A percentile compares a stretch with the other conserved stretches of the same genome.
These are phyloP conservation scores for Xylaria telfairii DNA, from an alignment of 495 filamentous ascomycete species.

Conservation along the genomic window DNA sequence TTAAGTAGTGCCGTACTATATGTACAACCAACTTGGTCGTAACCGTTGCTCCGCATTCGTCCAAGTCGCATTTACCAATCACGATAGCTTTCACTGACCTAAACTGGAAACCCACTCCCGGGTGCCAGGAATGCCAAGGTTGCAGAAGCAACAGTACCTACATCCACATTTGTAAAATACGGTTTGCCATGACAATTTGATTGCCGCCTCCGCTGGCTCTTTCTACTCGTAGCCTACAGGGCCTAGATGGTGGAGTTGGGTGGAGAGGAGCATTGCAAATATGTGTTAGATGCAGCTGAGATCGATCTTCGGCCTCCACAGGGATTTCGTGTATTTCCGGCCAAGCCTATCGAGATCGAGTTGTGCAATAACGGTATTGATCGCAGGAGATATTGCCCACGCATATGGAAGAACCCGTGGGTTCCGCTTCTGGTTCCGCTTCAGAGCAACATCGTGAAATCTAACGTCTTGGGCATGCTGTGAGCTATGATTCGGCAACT, in stretches of 20 bases:
- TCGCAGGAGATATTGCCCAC: neutral
- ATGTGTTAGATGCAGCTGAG: slow-evolving; percentile 5
- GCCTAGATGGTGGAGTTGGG: slow-evolving; percentile 9
- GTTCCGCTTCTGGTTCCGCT: neutral
- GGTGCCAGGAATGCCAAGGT: neutral
- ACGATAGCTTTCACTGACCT: neutral
- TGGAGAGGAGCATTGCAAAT: slow-evolving; percentile 18
- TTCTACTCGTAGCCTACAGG: slow-evolving; percentile 1
- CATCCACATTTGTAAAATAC: neutral
- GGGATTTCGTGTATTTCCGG: neutral
- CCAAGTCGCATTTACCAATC: slow-evolving; percentile 7
- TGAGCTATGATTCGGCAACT: neutral
- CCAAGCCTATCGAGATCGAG: slow-evolving; percentile 6
- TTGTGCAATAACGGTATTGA: neutral
- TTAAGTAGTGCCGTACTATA: neutral
- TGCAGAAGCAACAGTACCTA: slow-evolving; percentile 8
- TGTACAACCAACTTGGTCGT: neutral
- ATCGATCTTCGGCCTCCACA: slow-evolving; percentile 20
- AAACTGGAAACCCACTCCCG: slow-evolving; percentile 1
- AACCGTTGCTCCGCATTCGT: slow-evolving; percentile 7
- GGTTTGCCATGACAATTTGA: neutral
- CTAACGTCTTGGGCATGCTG: neutral
- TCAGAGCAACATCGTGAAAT: neutral
- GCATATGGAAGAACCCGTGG: neutral
- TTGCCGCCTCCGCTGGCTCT: neutral